These are phyloP conservation scores for Fusarium keratoplasticum DNA, from an alignment of 2,329 filamentous ascomycete species.

Conservation along the genomic window DNA sequence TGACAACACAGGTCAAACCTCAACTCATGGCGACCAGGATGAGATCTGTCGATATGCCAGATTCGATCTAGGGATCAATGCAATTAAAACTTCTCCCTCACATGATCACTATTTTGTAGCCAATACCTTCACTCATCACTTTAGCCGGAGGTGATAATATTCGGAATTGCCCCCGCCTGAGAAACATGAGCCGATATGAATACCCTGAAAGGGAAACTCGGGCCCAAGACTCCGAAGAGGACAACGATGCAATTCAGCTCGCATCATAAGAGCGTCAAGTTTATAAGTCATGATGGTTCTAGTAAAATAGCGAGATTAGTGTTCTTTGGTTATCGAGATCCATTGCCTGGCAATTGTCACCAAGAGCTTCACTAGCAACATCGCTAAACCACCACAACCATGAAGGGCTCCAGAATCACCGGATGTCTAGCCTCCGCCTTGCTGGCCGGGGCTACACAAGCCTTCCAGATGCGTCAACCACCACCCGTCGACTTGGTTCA, in stretches of 20 bases:
- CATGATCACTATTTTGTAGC: neutral
- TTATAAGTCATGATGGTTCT: constrained; percentile 23
- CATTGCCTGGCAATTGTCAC: neutral
- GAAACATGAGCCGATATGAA: constrained; percentile 8
- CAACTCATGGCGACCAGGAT: neutral
- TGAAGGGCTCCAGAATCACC: constrained; percentile 38
- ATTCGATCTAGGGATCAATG: neutral
- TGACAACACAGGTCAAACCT: neutral
- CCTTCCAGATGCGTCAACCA: constrained; percentile 45
- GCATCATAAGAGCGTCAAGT: constrained; percentile 1
- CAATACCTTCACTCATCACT: neutral
- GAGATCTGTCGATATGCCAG: neutral
- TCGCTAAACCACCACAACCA: constrained; percentile 13
- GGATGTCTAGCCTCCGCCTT: constrained; percentile 9
- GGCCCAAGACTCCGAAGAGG: constrained; percentile 44
- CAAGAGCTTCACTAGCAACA: neutral
- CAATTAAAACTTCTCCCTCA: neutral
- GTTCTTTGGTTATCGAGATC: neutral
- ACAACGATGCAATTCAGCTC: constrained; percentile 34
- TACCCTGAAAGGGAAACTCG: constrained; percentile 41
- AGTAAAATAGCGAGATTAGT: neutral
- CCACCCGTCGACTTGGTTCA: constrained; percentile 49
- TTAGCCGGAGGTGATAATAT: neutral
- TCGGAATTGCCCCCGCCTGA: neutral
- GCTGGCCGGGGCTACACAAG: constrained; percentile 36